Conservation (phyloP, 352 stramenopile genomes). For the Phytophthora agathidicida region DNA sequence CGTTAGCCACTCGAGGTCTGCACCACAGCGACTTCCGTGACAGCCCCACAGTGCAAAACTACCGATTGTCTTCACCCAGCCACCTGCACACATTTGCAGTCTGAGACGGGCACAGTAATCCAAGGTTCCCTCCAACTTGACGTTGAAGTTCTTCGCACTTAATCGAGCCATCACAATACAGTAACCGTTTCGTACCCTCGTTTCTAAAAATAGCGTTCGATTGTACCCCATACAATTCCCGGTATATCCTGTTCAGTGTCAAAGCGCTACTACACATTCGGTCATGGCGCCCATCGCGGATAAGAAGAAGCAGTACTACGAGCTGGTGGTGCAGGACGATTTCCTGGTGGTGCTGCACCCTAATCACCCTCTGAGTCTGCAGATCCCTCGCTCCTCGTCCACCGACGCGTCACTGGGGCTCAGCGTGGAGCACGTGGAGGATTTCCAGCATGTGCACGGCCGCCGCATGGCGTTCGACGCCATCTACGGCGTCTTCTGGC, state of each 20-base stretch:
- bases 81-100: constrained; percentile 20
- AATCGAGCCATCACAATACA: constrained; percentile 1
- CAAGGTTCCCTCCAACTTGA: no score
- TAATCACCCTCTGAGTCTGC: constrained; percentile 51
- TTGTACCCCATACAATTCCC: no score
- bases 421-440: constrained; percentile 61
- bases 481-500: constrained; percentile 80
- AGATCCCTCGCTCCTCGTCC: constrained; percentile 44
- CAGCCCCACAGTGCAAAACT: constrained; percentile 42
- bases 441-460: constrained; percentile 71
- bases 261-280: no score
- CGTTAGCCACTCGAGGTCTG: constrained; percentile 15
- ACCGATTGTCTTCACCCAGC: constrained; percentile 32
- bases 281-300: constrained; percentile 19
- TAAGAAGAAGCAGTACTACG: constrained; percentile 48
- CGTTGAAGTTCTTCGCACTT: constrained; percentile 23
- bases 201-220: not conserved
- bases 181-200: constrained; percentile 19
- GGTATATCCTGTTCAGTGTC: constrained; percentile 6
- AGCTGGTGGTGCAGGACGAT: constrained; percentile 81
- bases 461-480: constrained; percentile 79
- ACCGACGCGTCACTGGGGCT: constrained; percentile 48
- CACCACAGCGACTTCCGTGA: constrained; percentile 46
- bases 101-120: constrained; percentile 13
- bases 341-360: constrained; percentile 64